These are phyloP conservation scores for Candida oleophila DNA, from an alignment of 805 yeast genomes.

Conservation along the genomic window DNA sequence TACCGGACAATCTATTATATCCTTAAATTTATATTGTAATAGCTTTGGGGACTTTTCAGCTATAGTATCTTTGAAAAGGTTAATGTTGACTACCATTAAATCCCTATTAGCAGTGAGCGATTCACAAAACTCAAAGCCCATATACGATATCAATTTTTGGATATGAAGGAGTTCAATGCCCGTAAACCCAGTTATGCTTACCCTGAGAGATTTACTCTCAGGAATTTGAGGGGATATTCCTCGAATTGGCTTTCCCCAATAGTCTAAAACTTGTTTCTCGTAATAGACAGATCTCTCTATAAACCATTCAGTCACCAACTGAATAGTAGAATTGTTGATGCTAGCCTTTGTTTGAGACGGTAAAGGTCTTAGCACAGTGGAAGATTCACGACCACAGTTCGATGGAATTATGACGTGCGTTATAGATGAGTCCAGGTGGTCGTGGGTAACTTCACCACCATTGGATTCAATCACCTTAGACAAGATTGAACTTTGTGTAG, in stretches of 20 bases:
- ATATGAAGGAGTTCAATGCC: conserved; percentile 76
- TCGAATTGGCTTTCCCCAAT: conserved; percentile 61
- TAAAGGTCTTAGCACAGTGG: conserved; percentile 23
- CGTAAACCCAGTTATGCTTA: conserved; percentile 70
- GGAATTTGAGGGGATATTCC: conserved; percentile 22
- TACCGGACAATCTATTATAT: conserved; percentile 34
- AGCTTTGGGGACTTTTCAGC: conserved; percentile 40
- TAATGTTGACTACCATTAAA: conserved; percentile 53
- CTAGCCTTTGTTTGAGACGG: conserved; percentile 21
- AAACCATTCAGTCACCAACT: conserved; percentile 74
- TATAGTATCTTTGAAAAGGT: conserved; percentile 40
- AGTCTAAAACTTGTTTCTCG: conserved; percentile 47
- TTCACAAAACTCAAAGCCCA: conserved; percentile 53
- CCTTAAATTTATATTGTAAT: conserved; percentile 34
- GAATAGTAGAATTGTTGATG: conserved; percentile 18
- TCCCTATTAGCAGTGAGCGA: conserved; percentile 53
- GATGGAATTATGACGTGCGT: conserved; percentile 36
- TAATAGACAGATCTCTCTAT: conserved; percentile 71
- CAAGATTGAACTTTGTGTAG: conserved; percentile 36
- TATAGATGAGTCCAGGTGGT: conserved; percentile 19
- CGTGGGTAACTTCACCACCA: conserved; percentile 34
- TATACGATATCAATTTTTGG: conserved; percentile 54
- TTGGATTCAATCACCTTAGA: conserved; percentile 44
- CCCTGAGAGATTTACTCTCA: conserved; percentile 11
- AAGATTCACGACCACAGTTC: conserved; percentile 26